Evolutionary conservation across 495 filamentous ascomycete genomes (phyloP).

Genomic region (Friedmanniomyces endolithicus): DNA sequence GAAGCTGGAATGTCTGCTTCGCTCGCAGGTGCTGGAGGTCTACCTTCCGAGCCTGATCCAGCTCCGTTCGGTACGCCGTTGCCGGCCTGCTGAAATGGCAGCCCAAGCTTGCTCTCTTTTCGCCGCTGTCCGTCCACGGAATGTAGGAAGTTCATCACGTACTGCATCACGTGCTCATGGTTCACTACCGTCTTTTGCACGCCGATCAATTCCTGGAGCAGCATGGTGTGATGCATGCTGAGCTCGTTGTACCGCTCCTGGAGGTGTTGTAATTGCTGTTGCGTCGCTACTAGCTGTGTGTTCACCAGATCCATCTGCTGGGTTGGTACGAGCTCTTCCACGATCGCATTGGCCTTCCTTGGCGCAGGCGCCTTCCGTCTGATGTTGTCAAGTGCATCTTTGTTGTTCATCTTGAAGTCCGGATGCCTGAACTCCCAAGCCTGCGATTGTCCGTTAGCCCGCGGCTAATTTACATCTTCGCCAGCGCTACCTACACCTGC

Average conservation of each 20-base stretch:
- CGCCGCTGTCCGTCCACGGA: conserved; percentile 52
- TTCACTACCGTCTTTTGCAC: conserved; percentile 84
- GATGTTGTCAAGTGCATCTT: conserved; percentile 94
- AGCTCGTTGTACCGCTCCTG: conserved; percentile 77
- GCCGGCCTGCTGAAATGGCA: conserved; percentile 33
- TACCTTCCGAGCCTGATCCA: background rate
- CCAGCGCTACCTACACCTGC: conserved; percentile 54
- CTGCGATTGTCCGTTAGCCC: conserved; percentile 34
- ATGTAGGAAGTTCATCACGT: conserved; percentile 59
- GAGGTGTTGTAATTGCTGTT: conserved; percentile 78
- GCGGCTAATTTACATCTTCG: background rate
- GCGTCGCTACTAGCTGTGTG: conserved; percentile 75
- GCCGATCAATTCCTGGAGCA: conserved; percentile 74
- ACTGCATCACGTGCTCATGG: conserved; percentile 63
- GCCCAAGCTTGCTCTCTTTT: conserved; percentile 45
- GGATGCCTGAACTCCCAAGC: conserved; percentile 98
- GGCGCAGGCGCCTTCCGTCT: conserved; percentile 89
- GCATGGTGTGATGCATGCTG: conserved; percentile 69
- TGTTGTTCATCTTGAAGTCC: conserved; percentile 89
- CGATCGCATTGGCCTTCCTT: conserved; percentile 52
- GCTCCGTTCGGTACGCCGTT: conserved; percentile 22
- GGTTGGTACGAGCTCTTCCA: conserved; percentile 63
- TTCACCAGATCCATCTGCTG: conserved; percentile 87
- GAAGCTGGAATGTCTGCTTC: conserved; percentile 64
- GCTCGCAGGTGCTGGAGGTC: conserved; percentile 8